Percentiles rank a stretch among this genome's conserved stretches.
Conservation (phyloP, 306 rosid genomes). For the Casuarina equisetifolia region DNA sequence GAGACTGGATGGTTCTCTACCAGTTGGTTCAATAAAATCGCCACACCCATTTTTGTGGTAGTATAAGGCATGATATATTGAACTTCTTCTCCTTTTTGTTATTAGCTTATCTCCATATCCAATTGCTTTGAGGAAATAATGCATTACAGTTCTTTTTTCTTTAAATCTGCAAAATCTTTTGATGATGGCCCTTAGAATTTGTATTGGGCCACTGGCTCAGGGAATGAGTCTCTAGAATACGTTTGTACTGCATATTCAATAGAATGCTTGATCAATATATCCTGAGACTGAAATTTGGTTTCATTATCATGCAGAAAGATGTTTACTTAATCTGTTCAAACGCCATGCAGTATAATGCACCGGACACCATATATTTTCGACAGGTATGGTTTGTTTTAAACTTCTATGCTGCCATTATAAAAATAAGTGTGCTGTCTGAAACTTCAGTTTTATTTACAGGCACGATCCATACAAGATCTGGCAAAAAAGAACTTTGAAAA, state of each 20-base stretch:
- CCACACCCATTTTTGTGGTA: not conserved
- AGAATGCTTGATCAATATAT: not conserved
- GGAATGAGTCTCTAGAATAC: conserved; percentile 1
- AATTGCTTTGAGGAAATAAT: not conserved
- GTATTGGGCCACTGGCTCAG: conserved; percentile 5
- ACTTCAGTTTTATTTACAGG: conserved; percentile 38
- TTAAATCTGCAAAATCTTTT: not conserved
- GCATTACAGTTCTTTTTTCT: not conserved
- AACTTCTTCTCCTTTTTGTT: not conserved
- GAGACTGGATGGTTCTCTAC: not conserved
- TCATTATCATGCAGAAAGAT: conserved; percentile 51
- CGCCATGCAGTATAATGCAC: conserved; percentile 78
- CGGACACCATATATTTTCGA: conserved; percentile 67
- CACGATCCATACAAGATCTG: conserved; percentile 67
- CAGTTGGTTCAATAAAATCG: not conserved
- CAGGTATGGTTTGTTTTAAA: conserved; percentile 47
- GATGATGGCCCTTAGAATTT: not conserved
- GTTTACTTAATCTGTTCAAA: conserved; percentile 58
- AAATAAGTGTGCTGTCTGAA: conserved; percentile 13
- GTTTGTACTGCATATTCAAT: not conserved
- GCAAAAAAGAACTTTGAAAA: conserved; percentile 59
- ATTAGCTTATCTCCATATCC: conserved; percentile 4
- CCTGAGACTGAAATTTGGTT: conserved; percentile 21
- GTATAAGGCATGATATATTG: not conserved
- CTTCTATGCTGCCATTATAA: not conserved